phyloP scores from a whole-genome alignment of 1,139 yeast species.

The Suhomyces terraborum region DNA sequence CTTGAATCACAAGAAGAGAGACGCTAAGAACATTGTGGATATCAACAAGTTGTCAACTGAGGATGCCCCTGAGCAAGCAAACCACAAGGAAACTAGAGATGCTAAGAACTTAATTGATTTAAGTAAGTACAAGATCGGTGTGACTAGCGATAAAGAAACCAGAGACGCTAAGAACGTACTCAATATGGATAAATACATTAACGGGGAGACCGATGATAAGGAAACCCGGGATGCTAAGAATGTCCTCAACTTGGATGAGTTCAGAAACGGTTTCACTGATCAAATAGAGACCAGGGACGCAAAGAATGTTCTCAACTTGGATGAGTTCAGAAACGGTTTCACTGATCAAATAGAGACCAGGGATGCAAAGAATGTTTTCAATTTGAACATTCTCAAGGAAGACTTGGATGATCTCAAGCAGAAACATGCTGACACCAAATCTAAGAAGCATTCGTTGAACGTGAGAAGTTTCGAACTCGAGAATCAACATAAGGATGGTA shows the following conservation, averaged over 20 bases:
- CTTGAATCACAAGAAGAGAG: neutral
- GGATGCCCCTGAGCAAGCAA: neutral
- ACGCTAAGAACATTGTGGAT: neutral
- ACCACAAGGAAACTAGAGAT: neutral
- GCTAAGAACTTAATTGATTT: neutral
- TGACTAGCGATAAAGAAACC: neutral
- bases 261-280: neutral
- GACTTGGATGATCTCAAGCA: neutral
- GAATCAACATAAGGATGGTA: neutral
- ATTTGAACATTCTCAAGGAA: constrained; percentile 7
- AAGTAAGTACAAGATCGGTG: neutral
- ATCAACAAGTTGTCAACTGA: neutral
- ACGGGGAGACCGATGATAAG: constrained; percentile 1
- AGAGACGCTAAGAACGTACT: neutral
- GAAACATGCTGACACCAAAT: neutral
- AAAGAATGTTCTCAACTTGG: neutral
- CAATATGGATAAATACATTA: neutral
- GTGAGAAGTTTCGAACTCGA: neutral
- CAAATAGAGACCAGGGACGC: neutral
- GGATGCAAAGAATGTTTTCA: constrained; percentile 24
- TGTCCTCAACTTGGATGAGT: neutral
- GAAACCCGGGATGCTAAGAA: constrained; percentile 1
- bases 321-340: neutral
- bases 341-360: neutral
- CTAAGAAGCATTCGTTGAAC: neutral